Evolutionary conservation across 177 flowering plant genomes (phyloP).

Genomic region (Vitis hybrid): DNA sequence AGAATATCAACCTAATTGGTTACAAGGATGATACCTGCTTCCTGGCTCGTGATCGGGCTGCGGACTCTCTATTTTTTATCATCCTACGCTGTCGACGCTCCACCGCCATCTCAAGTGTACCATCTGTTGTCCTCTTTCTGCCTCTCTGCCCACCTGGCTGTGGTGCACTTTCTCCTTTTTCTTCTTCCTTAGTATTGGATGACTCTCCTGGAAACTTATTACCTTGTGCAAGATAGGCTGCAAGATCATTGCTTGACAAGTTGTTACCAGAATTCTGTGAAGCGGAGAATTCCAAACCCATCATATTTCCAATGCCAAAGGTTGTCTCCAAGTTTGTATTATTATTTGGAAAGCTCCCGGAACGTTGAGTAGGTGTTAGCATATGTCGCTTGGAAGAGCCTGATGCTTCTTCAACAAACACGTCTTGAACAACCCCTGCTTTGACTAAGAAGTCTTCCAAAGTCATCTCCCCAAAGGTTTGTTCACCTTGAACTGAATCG

Average conservation of each 20-base stretch:
- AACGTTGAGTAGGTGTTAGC: constrained; percentile 2
- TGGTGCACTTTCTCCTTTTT: constrained; percentile 4
- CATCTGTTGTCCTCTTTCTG: constrained; percentile 27
- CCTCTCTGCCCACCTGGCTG: neutral
- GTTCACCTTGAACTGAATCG: constrained; percentile 10
- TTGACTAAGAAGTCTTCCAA: constrained; percentile 38
- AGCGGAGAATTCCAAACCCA: constrained; percentile 1
- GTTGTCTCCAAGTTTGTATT: constrained; percentile 11
- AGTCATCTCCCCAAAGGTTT: constrained; percentile 38
- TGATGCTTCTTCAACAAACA: neutral
- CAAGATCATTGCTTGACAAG: constrained; percentile 4
- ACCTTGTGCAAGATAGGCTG: constrained; percentile 3
- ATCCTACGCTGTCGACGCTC: constrained; percentile 43
- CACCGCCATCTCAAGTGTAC: constrained; percentile 31
- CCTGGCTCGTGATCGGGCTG: constrained; percentile 46
- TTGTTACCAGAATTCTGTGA: constrained; percentile 1
- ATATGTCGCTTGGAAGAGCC: neutral
- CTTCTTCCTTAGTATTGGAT: neutral
- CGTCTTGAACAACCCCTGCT: constrained; percentile 37
- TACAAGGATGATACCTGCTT: constrained; percentile 29
- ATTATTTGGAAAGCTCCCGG: neutral
- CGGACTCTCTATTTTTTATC: constrained; percentile 51
- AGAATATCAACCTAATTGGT: neutral
- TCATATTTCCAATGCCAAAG: constrained; percentile 9
- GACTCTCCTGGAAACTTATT: constrained; percentile 12